Evolutionary conservation across 2,329 filamentous ascomycete genomes (phyloP).

Genomic region (Myotisia sp.): DNA sequence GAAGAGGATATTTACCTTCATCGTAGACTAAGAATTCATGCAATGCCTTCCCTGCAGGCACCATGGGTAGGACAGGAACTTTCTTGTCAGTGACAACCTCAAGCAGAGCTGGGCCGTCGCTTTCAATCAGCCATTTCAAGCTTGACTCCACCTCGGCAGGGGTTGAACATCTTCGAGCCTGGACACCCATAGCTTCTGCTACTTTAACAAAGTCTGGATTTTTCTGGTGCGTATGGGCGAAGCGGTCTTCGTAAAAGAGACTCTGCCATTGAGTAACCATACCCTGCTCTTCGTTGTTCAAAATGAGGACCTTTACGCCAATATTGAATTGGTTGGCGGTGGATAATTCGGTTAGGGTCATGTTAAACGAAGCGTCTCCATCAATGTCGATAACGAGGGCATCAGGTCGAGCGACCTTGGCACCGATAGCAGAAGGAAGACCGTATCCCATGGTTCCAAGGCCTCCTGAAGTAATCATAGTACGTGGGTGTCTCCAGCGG

Average conservation of each 20-base stretch:
- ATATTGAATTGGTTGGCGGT: constrained; percentile 94
- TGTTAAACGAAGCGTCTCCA: constrained; percentile 96
- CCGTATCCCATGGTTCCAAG: constrained; percentile 94
- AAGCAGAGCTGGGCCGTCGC: constrained; percentile 79
- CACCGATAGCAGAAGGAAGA: constrained; percentile 85
- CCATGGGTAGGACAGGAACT: constrained; percentile 87
- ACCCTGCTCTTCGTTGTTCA: constrained; percentile 96
- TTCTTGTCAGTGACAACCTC: constrained; percentile 78
- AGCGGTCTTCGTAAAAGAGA: constrained; percentile 91
- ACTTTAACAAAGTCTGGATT: constrained; percentile 97
- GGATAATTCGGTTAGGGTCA: constrained; percentile 91
- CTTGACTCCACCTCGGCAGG: constrained; percentile 63
- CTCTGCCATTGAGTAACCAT: constrained; percentile 99
- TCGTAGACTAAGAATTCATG: constrained; percentile 92
- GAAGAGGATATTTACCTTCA: constrained; percentile 41
- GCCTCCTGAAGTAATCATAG: constrained; percentile 92
- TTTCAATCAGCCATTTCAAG: constrained; percentile 77
- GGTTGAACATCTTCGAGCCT: constrained; percentile 56
- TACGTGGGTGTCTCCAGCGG: constrained; percentile 79
- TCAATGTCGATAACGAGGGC: constrained; percentile 90
- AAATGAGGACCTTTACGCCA: constrained; percentile 80
- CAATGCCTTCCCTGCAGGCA: constrained; percentile 70
- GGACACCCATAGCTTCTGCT: constrained; percentile 77
- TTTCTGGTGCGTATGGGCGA: constrained; percentile 76
- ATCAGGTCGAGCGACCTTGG: constrained; percentile 72